Evolutionary conservation across 2,329 filamentous ascomycete species (phyloP).

Genomic region (Stemphylium vesicarium): DNA sequence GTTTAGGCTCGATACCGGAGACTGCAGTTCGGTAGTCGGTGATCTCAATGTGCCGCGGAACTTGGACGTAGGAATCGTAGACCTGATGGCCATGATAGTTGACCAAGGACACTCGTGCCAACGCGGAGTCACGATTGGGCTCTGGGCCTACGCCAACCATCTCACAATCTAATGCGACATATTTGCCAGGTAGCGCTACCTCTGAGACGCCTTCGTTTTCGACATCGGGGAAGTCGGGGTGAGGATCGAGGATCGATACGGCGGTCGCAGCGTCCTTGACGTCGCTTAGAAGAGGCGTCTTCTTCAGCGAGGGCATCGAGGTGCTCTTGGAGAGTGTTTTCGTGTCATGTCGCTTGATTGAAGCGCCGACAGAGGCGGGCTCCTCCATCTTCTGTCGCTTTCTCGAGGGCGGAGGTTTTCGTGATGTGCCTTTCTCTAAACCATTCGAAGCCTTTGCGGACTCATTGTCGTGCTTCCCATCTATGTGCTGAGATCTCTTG

Average conservation of each 20-base stretch:
- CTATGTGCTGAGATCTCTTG: conserved; percentile 34
- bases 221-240: conserved; percentile 49
- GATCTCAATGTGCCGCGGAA: conserved; percentile 69
- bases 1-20: conserved; percentile 77
- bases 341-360: conserved; percentile 45
- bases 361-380: conserved; percentile 41
- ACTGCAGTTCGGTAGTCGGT: conserved; percentile 90
- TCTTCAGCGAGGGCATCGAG: conserved; percentile 43
- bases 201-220: conserved; percentile 54
- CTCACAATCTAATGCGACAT: conserved; percentile 92
- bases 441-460: conserved; percentile 42
- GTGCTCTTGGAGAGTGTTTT: conserved; percentile 51
- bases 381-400: conserved; percentile 51
- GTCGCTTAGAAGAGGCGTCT: conserved; percentile 56
- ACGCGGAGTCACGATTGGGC: conserved; percentile 70
- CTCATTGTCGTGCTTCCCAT: conserved; percentile 25
- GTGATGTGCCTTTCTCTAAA: conserved; percentile 29
- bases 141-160: conserved; percentile 86
- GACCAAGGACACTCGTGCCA: conserved; percentile 87
- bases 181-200: conserved; percentile 79
- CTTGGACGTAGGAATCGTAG: conserved; percentile 90
- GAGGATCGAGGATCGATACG: conserved; percentile 56
- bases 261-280: conserved; percentile 64
- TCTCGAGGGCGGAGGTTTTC: conserved; percentile 28
- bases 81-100: conserved; percentile 93